phyloP scores from a whole-genome alignment of 768 basidiomycete genomes.

The Pluteus cervinus region DNA sequence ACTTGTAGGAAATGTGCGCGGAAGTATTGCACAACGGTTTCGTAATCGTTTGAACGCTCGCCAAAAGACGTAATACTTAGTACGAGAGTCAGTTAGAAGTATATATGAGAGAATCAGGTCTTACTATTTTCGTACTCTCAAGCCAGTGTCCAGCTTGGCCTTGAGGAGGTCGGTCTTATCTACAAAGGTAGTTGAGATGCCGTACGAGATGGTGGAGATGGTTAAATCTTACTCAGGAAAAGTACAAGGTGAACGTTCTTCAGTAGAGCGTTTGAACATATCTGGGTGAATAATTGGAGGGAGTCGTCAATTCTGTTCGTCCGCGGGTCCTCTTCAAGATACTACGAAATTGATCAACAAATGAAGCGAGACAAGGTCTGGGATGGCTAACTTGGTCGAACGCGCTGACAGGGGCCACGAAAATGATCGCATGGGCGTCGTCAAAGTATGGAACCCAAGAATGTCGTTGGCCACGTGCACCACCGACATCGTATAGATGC shows the following conservation, averaged over 20 bases:
- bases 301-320: conserved; percentile 87
- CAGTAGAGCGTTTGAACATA: conserved; percentile 75
- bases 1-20: conserved; percentile 83
- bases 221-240: conserved; percentile 44
- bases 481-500: conserved; percentile 71
- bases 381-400: conserved; percentile 57
- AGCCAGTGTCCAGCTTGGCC: conserved; percentile 63
- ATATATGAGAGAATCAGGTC: conserved; percentile 4
- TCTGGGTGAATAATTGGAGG: conserved; percentile 80
- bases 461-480: conserved; percentile 66
- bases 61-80: conserved; percentile 75
- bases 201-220: conserved; percentile 4
- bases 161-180: conserved; percentile 77
- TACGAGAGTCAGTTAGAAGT: conserved; percentile 1
- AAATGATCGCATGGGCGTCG: conserved; percentile 76
- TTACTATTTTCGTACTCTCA: conserved; percentile 77
- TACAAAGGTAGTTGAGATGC: conserved; percentile 20
- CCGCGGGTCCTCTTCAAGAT: conserved; percentile 80
- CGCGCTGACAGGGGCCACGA: conserved; percentile 73
- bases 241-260: conserved; percentile 61
- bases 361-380: not conserved
- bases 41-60: conserved; percentile 75
- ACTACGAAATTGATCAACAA: conserved; percentile 35
- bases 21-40: conserved; percentile 81
- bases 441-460: conserved; percentile 77